Evolutionary conservation across 2,329 filamentous ascomycete genomes (phyloP).

Genomic region (Pseudocercospora pini-densiflorae): DNA sequence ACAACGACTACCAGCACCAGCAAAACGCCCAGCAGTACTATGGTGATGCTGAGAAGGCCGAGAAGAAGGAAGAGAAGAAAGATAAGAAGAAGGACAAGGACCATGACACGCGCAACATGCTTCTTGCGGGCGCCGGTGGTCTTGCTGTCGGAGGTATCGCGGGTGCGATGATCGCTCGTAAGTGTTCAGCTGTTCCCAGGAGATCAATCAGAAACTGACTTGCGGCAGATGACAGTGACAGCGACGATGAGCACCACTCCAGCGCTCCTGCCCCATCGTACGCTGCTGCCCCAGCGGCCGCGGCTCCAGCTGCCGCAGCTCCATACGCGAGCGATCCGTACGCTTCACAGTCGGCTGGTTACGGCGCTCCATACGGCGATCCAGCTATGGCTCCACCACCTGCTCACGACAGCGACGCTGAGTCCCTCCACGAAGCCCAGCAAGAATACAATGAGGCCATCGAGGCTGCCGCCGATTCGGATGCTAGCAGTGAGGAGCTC

Average conservation of each 20-base stretch:
- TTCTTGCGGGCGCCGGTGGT: conserved; percentile 63
- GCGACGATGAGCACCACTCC: conserved; percentile 21
- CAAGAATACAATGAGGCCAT: conserved; percentile 29
- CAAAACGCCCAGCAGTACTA: conserved; percentile 31
- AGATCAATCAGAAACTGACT: not conserved
- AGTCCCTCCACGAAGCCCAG: conserved; percentile 26
- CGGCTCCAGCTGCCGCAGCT: conserved; percentile 9
- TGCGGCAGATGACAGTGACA: conserved; percentile 20
- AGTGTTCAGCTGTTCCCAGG: not conserved
- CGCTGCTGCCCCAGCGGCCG: conserved; percentile 14
- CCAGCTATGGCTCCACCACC: conserved; percentile 12
- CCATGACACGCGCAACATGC: conserved; percentile 50
- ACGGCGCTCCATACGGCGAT: conserved; percentile 2
- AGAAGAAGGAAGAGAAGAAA: conserved; percentile 44
- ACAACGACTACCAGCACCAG: conserved; percentile 26
- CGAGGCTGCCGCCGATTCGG: conserved; percentile 27
- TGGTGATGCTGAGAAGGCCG: conserved; percentile 29
- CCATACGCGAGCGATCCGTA: conserved; percentile 12
- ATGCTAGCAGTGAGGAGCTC: conserved; percentile 28
- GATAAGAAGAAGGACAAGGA: conserved; percentile 41
- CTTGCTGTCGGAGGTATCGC: conserved; percentile 61
- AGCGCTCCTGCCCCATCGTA: not conserved
- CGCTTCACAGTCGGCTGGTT: not conserved
- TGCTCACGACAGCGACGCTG: conserved; percentile 24
- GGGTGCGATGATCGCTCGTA: conserved; percentile 58